A percentile compares a stretch with the other conserved stretches of the same genome.
Evolutionary conservation across 805 yeast species (phyloP).

Genomic region (Debaryomyces hansenii): DNA sequence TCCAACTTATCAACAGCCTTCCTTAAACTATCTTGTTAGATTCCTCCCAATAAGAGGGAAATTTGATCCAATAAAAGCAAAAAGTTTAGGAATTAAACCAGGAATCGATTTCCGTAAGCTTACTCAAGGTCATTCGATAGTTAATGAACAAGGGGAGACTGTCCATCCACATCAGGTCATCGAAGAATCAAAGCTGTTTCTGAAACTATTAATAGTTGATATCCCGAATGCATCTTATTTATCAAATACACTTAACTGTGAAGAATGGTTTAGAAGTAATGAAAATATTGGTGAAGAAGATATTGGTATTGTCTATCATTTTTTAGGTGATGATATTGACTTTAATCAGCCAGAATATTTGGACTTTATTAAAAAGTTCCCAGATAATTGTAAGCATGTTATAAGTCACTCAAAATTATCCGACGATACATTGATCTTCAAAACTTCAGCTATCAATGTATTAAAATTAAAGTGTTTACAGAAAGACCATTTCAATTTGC

Average conservation of each 20-base stretch:
- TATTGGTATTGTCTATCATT: constrained; percentile 66
- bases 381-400: constrained; percentile 53
- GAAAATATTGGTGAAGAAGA: constrained; percentile 33
- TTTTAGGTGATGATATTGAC: constrained; percentile 65
- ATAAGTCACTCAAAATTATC: constrained; percentile 71
- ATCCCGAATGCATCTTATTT: constrained; percentile 57
- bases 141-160: constrained; percentile 55
- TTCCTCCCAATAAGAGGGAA: constrained; percentile 73
- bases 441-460: constrained; percentile 51
- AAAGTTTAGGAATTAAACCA: constrained; percentile 63
- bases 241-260: constrained; percentile 23
- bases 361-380: constrained; percentile 56
- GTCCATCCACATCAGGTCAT: constrained; percentile 73
- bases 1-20: constrained; percentile 35
- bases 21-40: constrained; percentile 69
- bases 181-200: constrained; percentile 57
- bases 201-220: constrained; percentile 68
- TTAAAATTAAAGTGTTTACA: constrained; percentile 60
- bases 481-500: constrained; percentile 44
- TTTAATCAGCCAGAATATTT: constrained; percentile 41
- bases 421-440: constrained; percentile 60
- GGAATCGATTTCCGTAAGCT: constrained; percentile 61
- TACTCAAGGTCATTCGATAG: constrained; percentile 58
- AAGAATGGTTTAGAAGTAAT: constrained; percentile 32
- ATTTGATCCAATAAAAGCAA: constrained; percentile 67